These are phyloP conservation scores for Thalassia testudinum DNA, from an alignment of 116 monocot genomes.

Conservation along the genomic window DNA sequence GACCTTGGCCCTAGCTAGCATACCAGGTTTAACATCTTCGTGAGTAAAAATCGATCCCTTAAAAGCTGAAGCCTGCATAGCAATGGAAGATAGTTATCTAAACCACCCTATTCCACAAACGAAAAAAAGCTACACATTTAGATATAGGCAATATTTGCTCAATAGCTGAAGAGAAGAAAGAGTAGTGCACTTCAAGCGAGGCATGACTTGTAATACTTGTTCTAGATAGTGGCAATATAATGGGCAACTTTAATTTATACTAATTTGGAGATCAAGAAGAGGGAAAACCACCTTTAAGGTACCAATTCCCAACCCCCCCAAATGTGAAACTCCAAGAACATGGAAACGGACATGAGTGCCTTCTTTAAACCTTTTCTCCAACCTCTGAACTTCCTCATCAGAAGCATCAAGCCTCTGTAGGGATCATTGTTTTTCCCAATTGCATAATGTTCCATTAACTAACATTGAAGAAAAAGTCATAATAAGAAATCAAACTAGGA, in stretches of 20 bases:
- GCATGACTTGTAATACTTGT: no score
- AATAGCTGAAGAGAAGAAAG: no score
- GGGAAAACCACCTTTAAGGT: slow-evolving; percentile 57
- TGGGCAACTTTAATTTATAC: no score
- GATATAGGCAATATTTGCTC: no score
- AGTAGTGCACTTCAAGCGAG: no score
- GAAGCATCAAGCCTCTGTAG: slow-evolving; percentile 55
- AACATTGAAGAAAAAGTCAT: background rate
- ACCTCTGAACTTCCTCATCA: slow-evolving; percentile 45
- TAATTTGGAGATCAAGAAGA: no score
- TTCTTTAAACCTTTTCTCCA: slow-evolving; percentile 78
- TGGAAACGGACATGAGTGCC: slow-evolving; percentile 56
- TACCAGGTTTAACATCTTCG: slow-evolving; percentile 93
- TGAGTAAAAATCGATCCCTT: slow-evolving; percentile 88
- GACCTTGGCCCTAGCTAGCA: slow-evolving; percentile 80
- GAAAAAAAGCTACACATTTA: no score
- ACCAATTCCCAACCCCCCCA: slow-evolving; percentile 75
- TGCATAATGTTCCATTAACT: background rate
- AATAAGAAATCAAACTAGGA: background rate
- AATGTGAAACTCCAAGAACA: slow-evolving; percentile 46
- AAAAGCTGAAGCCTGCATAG: slow-evolving; percentile 76
- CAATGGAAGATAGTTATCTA: background rate
- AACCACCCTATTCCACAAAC: background rate
- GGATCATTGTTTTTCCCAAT: background rate
- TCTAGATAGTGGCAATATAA: no score